A percentile compares a stretch with the other conserved stretches of the same genome.
phyloP scores from a whole-genome alignment of 108 stramenopile species.

The Cyclotella kingstonii region DNA sequence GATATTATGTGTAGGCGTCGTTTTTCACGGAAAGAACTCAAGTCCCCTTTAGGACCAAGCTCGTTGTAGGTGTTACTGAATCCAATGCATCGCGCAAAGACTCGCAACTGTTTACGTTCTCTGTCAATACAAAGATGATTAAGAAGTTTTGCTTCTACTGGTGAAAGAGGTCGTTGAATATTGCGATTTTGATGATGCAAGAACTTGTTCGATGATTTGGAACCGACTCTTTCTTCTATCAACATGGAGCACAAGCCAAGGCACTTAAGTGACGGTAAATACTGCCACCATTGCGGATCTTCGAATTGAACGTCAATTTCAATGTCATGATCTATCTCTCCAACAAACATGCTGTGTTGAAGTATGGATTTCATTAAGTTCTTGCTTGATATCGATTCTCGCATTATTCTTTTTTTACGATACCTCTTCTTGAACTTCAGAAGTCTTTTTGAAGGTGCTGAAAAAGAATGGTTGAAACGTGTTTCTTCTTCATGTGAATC shows the following conservation, averaged over 20 bases:
- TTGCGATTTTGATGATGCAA: not conserved
- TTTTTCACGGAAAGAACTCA: constrained; percentile 55
- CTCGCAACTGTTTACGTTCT: constrained; percentile 59
- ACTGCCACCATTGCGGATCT: constrained; percentile 88
- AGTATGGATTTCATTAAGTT: not conserved
- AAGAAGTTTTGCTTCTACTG: constrained; percentile 24
- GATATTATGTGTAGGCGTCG: constrained; percentile 63
- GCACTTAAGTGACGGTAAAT: constrained; percentile 83
- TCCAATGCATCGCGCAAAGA: constrained; percentile 73
- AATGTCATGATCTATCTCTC: constrained; percentile 8
- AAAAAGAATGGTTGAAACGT: constrained; percentile 29
- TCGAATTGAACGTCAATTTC: constrained; percentile 83
- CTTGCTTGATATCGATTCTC: not conserved
- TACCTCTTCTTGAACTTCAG: constrained; percentile 21
- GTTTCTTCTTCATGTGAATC: constrained; percentile 23
- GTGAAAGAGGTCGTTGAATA: constrained; percentile 26
- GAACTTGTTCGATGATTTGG: not conserved
- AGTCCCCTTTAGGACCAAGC: constrained; percentile 55
- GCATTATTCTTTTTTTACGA: constrained; percentile 11
- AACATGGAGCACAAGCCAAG: constrained; percentile 79
- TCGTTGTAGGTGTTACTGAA: constrained; percentile 55
- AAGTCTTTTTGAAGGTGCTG: constrained; percentile 25
- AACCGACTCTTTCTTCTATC: constrained; percentile 34
- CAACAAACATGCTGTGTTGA: too few species aligned
- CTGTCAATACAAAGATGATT: constrained; percentile 51